These are phyloP conservation scores for Centella asiatica DNA, from an alignment of 129 eudicot species.

Conservation along the genomic window DNA sequence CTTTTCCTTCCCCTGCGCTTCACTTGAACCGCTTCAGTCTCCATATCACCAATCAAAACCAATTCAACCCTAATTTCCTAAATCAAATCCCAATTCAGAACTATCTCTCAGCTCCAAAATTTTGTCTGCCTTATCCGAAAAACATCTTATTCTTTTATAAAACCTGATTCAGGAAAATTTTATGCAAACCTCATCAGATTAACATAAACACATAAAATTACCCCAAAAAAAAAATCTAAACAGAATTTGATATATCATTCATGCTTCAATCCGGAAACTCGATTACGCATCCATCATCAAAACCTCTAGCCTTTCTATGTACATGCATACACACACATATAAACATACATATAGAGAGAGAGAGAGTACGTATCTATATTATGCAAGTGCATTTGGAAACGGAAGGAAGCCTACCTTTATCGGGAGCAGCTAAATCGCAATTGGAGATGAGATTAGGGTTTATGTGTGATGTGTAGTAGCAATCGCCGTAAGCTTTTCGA, in stretches of 20 bases:
- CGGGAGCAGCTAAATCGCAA: not conserved
- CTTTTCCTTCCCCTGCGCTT: slow-evolving; percentile 59
- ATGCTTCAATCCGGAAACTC: not conserved
- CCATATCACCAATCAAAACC: slow-evolving; percentile 41
- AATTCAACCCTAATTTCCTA: slow-evolving; percentile 13
- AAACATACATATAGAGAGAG: not conserved
- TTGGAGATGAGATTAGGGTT: not conserved
- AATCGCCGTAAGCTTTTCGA: too few relatives aligned
- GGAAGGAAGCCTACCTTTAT: not conserved
- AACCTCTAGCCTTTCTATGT: not conserved
- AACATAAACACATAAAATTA: not conserved
- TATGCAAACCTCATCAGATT: slow-evolving; percentile 22
- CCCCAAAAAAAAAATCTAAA: not conserved
- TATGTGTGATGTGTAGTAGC: not conserved
- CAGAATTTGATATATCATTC: not conserved
- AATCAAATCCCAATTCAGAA: not conserved
- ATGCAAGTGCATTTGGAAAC: too few relatives aligned
- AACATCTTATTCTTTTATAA: slow-evolving; percentile 17
- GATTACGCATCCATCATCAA: not conserved
- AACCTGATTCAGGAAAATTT: slow-evolving; percentile 25
- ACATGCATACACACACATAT: too few relatives aligned
- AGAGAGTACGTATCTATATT: not conserved
- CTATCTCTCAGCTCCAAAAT: not conserved
- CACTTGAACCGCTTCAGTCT: slow-evolving; percentile 36
- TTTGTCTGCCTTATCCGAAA: not conserved